phyloP scores from a whole-genome alignment of 345 rosid genomes.

The Theobroma cacao region DNA sequence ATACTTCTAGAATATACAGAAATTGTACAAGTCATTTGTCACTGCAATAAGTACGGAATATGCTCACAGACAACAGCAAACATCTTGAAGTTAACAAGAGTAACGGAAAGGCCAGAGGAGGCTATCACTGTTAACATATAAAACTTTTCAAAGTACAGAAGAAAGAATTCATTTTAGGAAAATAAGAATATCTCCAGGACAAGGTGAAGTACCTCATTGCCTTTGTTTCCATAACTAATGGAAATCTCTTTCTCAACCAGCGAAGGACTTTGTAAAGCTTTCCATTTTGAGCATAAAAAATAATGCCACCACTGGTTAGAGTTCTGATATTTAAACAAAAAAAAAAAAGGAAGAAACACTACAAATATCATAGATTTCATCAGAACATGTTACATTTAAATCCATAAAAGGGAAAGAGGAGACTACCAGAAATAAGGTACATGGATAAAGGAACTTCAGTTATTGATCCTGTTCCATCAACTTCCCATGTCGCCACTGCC shows the following conservation, averaged over 20 bases:
- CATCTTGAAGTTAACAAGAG: neutral
- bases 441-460: constrained; percentile 71
- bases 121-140: neutral
- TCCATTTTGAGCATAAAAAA: constrained; percentile 15
- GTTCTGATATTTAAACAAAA: constrained; percentile 8
- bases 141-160: neutral
- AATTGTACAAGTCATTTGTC: neutral
- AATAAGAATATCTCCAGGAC: neutral
- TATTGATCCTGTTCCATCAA: constrained; percentile 67
- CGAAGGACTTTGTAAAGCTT: constrained; percentile 51
- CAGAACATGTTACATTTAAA: neutral
- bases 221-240: constrained; percentile 93
- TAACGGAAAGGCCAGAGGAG: neutral
- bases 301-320: constrained; percentile 17
- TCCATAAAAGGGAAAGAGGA: too few species aligned
- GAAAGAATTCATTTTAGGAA: neutral
- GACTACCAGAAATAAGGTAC: constrained; percentile 85
- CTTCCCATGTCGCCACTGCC: constrained; percentile 97
- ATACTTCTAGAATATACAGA: neutral
- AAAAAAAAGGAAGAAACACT: constrained; percentile 13
- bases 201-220: constrained; percentile 76
- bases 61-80: neutral
- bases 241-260: constrained; percentile 59
- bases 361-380: constrained; percentile 5
- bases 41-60: neutral